Evolutionary conservation across 352 stramenopile genomes (phyloP), one percentile per base, ranked within the genome.

Genomic region (Proteromonas lacertae): DNA sequence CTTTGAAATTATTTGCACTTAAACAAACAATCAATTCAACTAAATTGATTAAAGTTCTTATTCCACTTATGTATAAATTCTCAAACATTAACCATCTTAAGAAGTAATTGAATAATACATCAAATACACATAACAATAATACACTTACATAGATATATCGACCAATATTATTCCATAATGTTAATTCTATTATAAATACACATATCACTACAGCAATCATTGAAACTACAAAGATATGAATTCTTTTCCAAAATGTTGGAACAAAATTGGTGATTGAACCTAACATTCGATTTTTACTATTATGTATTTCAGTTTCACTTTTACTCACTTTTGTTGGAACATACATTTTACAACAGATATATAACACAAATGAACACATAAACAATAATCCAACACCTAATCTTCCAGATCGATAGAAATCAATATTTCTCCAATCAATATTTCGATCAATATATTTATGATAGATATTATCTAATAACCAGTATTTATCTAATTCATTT

Each of bases 91-190:
- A 67, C 0, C 56, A 63, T 42, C 86, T 72, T 4, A 90, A 65
- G 47, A 79, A 68, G 6, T 53, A 48, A 42, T 82, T 70, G 36
- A 90, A 48, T 8, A 75, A 46, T 7, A 57, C 58, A 30, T 69
- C 75, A 10, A 93, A 38, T 10, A 92, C 47, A 40, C 88, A 79
- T 34, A 81, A 68, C 6, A 64, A 55, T 34, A 93, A 58, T 32
- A 92, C 87, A 6, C 88, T 70, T 44, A 83, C 84, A 56, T 84
- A 93, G 46, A 93, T 82, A 51, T 90, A 86, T 34, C 62, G 53
- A 10, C 74, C 75, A 45, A 91, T 93, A 7, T 66, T 57, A 29
- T 57, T 59, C 79, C 78, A 93, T 43, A 89, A 92, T 12, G 72
- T 91, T 32, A 89, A 81, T 50, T 94, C 80, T 12, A 92, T 55